Conservation (phyloP, 441 rosid genomes). For the Populus trichocarpa region DNA sequence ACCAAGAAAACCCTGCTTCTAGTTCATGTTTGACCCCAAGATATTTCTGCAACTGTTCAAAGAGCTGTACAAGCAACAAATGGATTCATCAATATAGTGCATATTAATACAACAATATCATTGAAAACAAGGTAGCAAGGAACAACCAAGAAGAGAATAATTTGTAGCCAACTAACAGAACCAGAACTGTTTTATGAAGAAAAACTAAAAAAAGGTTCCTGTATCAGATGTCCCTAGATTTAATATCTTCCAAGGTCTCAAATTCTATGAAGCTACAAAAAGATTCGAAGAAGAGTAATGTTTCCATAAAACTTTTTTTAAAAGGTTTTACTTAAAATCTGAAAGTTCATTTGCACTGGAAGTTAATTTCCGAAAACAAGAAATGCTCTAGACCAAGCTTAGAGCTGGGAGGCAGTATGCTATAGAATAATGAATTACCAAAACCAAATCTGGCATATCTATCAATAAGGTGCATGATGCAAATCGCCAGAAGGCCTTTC, state of each 20-base stretch:
- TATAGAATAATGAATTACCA: not conserved
- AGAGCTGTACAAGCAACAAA: slow-evolving; percentile 57
- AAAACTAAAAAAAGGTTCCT: not conserved
- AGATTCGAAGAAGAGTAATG: not conserved
- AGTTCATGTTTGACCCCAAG: slow-evolving; percentile 83
- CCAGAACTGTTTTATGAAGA: not conserved
- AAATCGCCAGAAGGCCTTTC: not conserved
- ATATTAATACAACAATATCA: not conserved
- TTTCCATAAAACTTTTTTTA: not conserved
- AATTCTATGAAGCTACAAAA: not conserved
- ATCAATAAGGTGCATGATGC: not conserved
- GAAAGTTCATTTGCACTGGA: not conserved
- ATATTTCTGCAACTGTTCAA: slow-evolving; percentile 69
- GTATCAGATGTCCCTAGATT: not conserved
- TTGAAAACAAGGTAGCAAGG: not conserved
- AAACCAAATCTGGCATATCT: not conserved
- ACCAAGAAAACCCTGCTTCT: slow-evolving; percentile 94
- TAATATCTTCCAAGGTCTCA: not conserved
- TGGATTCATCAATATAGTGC: slow-evolving; percentile 13
- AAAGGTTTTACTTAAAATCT: not conserved
- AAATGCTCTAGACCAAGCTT: not conserved
- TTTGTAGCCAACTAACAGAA: not conserved
- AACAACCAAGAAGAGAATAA: not conserved
- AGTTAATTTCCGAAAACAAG: not conserved
- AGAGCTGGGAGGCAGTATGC: not conserved